phyloP scores from a whole-genome alignment of 139 green algal genomes.

The Pycnococcus provasolii region DNA sequence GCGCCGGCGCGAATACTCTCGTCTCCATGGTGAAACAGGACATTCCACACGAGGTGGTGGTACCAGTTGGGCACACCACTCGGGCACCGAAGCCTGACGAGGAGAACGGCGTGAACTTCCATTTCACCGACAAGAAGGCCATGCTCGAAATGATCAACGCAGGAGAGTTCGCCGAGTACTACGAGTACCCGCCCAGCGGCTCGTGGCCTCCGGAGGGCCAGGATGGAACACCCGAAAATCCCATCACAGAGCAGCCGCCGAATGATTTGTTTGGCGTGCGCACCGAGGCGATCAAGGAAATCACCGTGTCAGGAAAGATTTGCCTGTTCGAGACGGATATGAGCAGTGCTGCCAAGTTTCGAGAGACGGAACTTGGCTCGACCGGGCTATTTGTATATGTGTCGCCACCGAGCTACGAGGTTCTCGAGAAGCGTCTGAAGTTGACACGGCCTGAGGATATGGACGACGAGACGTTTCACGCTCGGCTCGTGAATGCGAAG shows the following conservation, averaged over 20 bases:
- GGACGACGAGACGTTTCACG: background rate
- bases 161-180: conserved; percentile 7
- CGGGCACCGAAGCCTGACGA: conserved; percentile 30
- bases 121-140: conserved; percentile 28
- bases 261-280: no score
- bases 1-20: background rate
- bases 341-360: no score
- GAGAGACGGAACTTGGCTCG: no score
- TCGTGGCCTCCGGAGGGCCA: background rate
- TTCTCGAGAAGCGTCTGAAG: no score
- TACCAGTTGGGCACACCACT: conserved; percentile 21
- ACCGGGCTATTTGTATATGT: no score
- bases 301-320: background rate
- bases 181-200: conserved; percentile 2
- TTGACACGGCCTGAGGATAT: background rate
- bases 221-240: background rate
- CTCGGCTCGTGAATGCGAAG: background rate
- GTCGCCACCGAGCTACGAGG: no score
- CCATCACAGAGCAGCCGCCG: background rate
- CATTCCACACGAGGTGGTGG: background rate
- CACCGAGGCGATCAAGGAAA: background rate
- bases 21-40: background rate
- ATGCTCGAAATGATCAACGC: conserved; percentile 17
- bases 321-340: background rate
- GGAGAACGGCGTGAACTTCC: conserved; percentile 28